Conservation (phyloP, 345 rosid genomes). For the Trapa incisa region DNA sequence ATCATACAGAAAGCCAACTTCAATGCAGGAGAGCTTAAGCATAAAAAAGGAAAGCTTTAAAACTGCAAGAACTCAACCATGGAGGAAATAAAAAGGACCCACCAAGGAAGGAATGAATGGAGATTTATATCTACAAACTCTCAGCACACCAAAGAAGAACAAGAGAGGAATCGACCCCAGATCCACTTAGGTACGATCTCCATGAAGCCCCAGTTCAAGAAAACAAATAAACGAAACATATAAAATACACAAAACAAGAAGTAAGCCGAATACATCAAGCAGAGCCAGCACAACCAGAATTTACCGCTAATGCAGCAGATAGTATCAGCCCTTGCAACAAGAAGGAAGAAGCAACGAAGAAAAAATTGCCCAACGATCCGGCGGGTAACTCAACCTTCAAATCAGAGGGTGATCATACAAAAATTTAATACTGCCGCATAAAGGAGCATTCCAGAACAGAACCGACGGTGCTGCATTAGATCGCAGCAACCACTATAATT, state of each 20-base stretch:
- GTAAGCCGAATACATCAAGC: neutral
- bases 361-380: neutral
- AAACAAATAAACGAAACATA: neutral
- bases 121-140: neutral
- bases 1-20: neutral
- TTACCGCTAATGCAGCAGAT: neutral
- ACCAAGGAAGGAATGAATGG: neutral
- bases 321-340: neutral
- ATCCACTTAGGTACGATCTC: neutral
- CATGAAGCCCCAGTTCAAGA: neutral
- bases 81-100: neutral
- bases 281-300: neutral
- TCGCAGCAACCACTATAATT: neutral
- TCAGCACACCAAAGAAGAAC: neutral
- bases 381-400: neutral
- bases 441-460: neutral
- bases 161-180: neutral
- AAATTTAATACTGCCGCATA: neutral
- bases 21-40: neutral
- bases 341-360: neutral
- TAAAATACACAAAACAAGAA: neutral
- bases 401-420: neutral
- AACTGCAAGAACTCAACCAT: neutral
- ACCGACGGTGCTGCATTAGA: neutral
- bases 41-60: neutral